A percentile compares a stretch with the other conserved stretches of the same genome.
These are phyloP conservation scores for Neofusicoccum kwambonambiense DNA, from an alignment of 2,329 filamentous ascomycete genomes.

Conservation along the genomic window DNA sequence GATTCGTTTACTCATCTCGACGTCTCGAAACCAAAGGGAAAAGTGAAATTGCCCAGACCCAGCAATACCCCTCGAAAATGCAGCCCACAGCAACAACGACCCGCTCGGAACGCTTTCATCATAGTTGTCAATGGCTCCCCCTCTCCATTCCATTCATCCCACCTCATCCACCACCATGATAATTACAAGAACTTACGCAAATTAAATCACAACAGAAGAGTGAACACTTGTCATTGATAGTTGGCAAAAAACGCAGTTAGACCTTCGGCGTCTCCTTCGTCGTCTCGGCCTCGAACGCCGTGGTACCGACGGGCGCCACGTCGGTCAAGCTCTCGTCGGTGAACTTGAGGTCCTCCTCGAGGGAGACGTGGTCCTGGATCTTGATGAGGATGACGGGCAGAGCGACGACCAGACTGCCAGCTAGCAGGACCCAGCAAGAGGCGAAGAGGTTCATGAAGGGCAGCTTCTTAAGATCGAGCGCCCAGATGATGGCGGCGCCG, in stretches of 20 bases:
- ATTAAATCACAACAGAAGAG: too few relatives aligned
- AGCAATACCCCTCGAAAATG: not conserved
- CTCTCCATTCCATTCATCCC: not conserved
- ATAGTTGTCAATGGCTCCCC: constrained; percentile 22
- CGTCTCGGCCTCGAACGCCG: constrained; percentile 23
- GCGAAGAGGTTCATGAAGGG: constrained; percentile 72
- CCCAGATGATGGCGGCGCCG: constrained; percentile 73
- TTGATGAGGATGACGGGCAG: constrained; percentile 75
- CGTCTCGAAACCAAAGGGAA: not conserved
- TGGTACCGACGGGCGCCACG: constrained; percentile 45
- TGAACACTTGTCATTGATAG: too few relatives aligned
- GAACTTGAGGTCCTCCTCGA: constrained; percentile 81
- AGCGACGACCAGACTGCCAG: constrained; percentile 71
- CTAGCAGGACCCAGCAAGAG: constrained; percentile 72
- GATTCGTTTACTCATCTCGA: too few relatives aligned
- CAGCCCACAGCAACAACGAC: constrained; percentile 4
- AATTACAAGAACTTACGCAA: not conserved
- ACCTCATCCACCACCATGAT: not conserved
- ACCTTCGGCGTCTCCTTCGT: constrained; percentile 12
- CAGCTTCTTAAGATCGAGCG: constrained; percentile 59
- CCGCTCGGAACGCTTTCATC: constrained; percentile 25
- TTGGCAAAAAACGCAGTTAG: too few relatives aligned
- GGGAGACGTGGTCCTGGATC: constrained; percentile 75
- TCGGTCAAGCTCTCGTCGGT: constrained; percentile 80
- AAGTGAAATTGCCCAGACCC: not conserved